Percentiles rank a stretch among this genome's conserved stretches.
These are phyloP conservation scores for Eustoma russellianum DNA, from an alignment of 257 asterid genomes.

Conservation along the genomic window DNA sequence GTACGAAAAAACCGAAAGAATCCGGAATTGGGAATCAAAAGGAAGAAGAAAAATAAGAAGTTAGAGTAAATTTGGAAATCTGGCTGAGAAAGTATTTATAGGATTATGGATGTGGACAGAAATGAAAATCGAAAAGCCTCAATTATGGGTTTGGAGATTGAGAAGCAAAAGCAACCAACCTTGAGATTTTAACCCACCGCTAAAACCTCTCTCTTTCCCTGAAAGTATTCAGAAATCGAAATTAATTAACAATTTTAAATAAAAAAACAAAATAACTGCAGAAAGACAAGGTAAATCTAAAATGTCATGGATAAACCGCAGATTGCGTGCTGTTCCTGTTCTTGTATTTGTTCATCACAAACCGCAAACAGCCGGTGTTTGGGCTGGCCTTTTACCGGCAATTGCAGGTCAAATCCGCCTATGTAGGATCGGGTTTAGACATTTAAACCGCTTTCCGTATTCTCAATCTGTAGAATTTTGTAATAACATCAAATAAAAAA, in stretches of 20 bases:
- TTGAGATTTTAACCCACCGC: slow-evolving; percentile 21
- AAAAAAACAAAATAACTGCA: background rate
- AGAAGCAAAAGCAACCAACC: slow-evolving; percentile 15
- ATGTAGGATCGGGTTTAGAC: background rate
- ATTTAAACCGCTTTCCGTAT: slow-evolving; percentile 8
- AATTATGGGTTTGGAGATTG: slow-evolving; percentile 10
- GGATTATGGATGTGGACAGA: slow-evolving; percentile 7
- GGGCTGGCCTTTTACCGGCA: slow-evolving; percentile 11
- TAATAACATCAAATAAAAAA: too few species aligned
- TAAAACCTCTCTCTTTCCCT: slow-evolving; percentile 18
- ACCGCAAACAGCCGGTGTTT: slow-evolving; percentile 16
- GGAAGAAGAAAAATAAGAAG: background rate
- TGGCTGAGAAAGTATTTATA: slow-evolving; percentile 1
- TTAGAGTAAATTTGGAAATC: slow-evolving; percentile 1
- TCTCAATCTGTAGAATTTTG: background rate
- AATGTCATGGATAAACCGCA: too few species aligned
- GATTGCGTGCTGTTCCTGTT: slow-evolving; percentile 10
- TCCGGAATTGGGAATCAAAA: background rate
- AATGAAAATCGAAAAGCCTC: slow-evolving; percentile 6
- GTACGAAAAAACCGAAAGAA: background rate
- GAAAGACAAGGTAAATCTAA: too few species aligned
- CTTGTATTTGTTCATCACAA: slow-evolving; percentile 15
- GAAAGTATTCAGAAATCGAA: too few species aligned
- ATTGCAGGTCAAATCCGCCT: background rate
- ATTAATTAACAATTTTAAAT: too few species aligned